Percentiles rank a stretch among this genome's conserved stretches.
phyloP scores from a whole-genome alignment of 495 filamentous ascomycete species.

The Neurospora sp. region DNA sequence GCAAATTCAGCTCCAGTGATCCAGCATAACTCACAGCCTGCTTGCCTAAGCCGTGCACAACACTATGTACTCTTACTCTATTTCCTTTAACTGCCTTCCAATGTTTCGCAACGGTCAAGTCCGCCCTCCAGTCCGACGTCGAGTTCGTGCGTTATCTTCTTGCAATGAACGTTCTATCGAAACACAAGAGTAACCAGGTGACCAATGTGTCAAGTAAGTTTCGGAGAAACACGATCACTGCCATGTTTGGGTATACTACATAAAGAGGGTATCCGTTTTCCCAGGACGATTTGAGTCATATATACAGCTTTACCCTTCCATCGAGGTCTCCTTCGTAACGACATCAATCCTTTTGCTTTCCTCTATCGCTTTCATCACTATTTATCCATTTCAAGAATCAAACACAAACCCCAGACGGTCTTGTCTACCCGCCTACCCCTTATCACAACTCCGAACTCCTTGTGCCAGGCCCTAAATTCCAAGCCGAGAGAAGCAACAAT shows the following conservation, averaged over 20 bases:
- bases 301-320: background rate
- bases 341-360: background rate
- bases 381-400: background rate
- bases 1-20: background rate
- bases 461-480: too few species aligned
- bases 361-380: background rate
- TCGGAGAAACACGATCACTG: background rate
- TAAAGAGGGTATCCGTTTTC: background rate
- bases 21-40: background rate
- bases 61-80: background rate
- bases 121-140: background rate
- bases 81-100: background rate
- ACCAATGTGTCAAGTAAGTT: background rate
- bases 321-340: background rate
- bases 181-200: background rate
- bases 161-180: background rate
- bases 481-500: too few species aligned
- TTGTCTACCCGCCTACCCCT: background rate
- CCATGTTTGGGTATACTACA: background rate
- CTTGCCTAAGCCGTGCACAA: background rate
- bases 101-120: background rate
- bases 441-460: background rate
- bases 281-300: background rate
- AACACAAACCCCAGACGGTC: background rate
- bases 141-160: background rate